Evolutionary conservation across 352 stramenopile genomes (phyloP).

Genomic region (Phytophthora colocasiae): DNA sequence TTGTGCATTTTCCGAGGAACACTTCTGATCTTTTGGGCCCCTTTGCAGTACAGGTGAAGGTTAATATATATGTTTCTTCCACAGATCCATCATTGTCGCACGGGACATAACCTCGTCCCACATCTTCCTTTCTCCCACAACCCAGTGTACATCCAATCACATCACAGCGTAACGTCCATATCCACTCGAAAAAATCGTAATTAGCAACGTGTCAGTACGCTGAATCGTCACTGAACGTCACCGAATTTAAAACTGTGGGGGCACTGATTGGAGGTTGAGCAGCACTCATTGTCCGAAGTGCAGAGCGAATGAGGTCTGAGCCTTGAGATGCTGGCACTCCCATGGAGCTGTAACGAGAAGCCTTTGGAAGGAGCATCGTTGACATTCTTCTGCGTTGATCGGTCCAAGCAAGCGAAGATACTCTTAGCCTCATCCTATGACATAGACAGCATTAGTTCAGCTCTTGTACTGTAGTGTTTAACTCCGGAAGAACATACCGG

Average conservation of each 20-base stretch:
- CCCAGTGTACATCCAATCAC: too few relatives aligned
- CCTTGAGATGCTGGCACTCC: slow-evolving; percentile 9
- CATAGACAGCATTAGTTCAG: slow-evolving; percentile 10
- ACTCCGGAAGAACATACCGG: slow-evolving; percentile 36
- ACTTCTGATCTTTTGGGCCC: too few relatives aligned
- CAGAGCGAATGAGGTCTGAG: slow-evolving; percentile 12
- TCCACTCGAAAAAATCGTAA: too few relatives aligned
- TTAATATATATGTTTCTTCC: too few relatives aligned
- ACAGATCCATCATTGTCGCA: too few relatives aligned
- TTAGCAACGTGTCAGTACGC: too few relatives aligned
- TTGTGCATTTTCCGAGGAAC: too few relatives aligned
- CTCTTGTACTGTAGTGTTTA: not conserved
- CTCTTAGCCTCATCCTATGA: slow-evolving; percentile 56
- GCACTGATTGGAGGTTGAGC: slow-evolving; percentile 20
- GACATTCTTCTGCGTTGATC: slow-evolving; percentile 70
- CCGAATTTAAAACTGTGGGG: slow-evolving; percentile 15
- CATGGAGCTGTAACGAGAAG: slow-evolving; percentile 24
- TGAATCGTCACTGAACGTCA: slow-evolving; percentile 26
- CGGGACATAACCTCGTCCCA: too few relatives aligned
- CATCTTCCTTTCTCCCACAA: too few relatives aligned
- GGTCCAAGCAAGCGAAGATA: slow-evolving; percentile 66
- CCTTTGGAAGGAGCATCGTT: slow-evolving; percentile 51
- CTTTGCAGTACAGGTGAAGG: too few relatives aligned
- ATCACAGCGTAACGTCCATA: too few relatives aligned
- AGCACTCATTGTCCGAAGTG: slow-evolving; percentile 17